Base-by-base conservation (phyloP, 2,329 filamentous ascomycete species). In the Elsinoe arachidis region DNA sequence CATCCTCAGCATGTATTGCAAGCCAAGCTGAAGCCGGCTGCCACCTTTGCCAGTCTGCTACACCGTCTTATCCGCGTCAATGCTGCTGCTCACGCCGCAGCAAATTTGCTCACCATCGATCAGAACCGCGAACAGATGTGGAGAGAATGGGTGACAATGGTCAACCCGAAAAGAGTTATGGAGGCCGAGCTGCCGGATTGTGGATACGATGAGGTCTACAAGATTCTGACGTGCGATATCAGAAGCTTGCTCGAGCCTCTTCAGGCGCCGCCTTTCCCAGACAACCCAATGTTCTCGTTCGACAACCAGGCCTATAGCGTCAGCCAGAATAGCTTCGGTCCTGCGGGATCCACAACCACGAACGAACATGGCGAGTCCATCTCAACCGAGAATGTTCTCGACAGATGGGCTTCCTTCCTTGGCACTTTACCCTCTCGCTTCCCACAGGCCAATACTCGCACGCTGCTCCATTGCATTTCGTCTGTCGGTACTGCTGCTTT, bases 101-200 rank as follows among this genome's bases (percentile, higher is more conserved):
- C 91, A 19, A 95, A 93, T 61, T 90, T 96, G 81, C 79, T 99
- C 11, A 89, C 89, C 6, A 89, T 92, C 66, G 85, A 90, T 15
- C 87, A 89, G 46, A 95, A 95, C 68, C 84, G 93, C 56, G 90
- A 93, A 63, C 87, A 93, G 67, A 97, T 99, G 93, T 96, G 93
- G 76, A 78, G 86, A 53, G 93, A 99, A 67, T 96, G 91, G 85
- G 84, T 90, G 39, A 83, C 72, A 10, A 76, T 77, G 67, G 78
- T 83, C 41, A 80, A 81, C 61, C 73, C 80, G 3, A 79, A 80
- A 63, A 73, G 75, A 34, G 76, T 82, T 60, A 76, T 82, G 64
- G 79, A 81, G 59, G 77, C 78, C 59, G 78, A 80, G 62, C 68
- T 82, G 19, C 79, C 80, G 3, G 75, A 75, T 33, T 79, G 78